A percentile compares a stretch with the other conserved stretches of the same genome.
Evolutionary conservation across 805 yeast species (phyloP).

Genomic region (Blastobotrys muscicola): DNA sequence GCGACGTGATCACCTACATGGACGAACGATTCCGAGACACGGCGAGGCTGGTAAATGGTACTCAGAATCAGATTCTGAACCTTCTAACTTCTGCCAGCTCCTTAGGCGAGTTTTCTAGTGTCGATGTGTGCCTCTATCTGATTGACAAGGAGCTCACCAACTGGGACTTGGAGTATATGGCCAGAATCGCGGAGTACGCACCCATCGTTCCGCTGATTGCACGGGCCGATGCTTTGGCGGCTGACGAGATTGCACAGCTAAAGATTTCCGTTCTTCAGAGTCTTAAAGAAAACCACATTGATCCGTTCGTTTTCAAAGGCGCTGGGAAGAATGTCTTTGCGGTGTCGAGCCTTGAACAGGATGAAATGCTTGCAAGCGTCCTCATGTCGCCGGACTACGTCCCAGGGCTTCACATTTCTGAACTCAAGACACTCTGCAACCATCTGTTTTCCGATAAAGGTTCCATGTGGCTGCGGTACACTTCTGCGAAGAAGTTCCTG

Average conservation of each 20-base stretch:
- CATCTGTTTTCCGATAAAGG: slow-evolving; percentile 21
- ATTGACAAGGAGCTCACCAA: slow-evolving; percentile 11
- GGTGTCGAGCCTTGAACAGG: slow-evolving; percentile 9
- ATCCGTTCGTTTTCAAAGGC: slow-evolving; percentile 17
- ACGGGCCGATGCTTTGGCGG: slow-evolving; percentile 12
- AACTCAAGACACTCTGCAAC: slow-evolving; percentile 11
- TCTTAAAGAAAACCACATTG: slow-evolving; percentile 10
- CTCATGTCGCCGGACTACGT: slow-evolving; percentile 18
- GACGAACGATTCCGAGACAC: slow-evolving; percentile 17
- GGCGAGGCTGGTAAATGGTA: slow-evolving; percentile 14
- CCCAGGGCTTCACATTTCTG: slow-evolving; percentile 14
- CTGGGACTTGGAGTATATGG: slow-evolving; percentile 15
- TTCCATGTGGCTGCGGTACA: slow-evolving; percentile 19
- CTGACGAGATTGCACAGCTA: slow-evolving; percentile 7
- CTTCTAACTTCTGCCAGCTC: slow-evolving; percentile 17
- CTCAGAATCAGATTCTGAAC: slow-evolving; percentile 13
- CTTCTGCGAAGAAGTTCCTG: slow-evolving; percentile 18
- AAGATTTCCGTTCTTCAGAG: slow-evolving; percentile 13
- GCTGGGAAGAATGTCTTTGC: slow-evolving; percentile 5
- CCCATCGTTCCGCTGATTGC: slow-evolving; percentile 19
- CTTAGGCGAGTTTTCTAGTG: slow-evolving; percentile 15
- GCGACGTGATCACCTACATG: slow-evolving; percentile 15
- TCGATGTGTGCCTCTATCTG: slow-evolving; percentile 19
- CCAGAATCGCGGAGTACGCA: slow-evolving; percentile 10
- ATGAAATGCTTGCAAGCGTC: slow-evolving; percentile 20